Percentiles rank a stretch among this genome's conserved stretches.
Conservation (phyloP, 768 basidiomycete species). For the Suillus lakei region DNA sequence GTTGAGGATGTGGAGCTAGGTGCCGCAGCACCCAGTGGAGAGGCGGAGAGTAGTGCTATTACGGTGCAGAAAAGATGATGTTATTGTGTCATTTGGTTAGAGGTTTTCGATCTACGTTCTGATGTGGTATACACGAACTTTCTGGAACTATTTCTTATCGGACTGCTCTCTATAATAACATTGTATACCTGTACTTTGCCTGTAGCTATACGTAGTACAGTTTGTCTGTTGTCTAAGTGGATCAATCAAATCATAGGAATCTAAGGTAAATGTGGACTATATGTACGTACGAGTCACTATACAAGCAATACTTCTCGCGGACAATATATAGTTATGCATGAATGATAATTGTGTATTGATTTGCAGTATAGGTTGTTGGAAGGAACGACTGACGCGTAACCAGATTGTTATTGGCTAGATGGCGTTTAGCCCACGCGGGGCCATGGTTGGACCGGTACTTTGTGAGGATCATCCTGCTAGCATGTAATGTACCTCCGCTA, state of each 20-base stretch:
- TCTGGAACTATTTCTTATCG: background rate
- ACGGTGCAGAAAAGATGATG: background rate
- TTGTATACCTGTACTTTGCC: background rate
- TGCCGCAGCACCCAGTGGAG: background rate
- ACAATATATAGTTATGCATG: background rate
- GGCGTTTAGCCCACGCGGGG: too few relatives aligned
- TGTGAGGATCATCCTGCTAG: too few relatives aligned
- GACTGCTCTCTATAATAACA: background rate
- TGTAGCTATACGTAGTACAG: background rate
- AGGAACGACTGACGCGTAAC: background rate
- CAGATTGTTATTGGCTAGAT: background rate
- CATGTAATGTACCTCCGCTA: background rate
- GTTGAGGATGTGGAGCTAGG: slow-evolving; percentile 39
- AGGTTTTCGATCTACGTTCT: background rate
- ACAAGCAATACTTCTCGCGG: background rate
- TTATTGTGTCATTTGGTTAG: background rate
- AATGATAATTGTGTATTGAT: too few relatives aligned
- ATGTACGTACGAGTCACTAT: background rate
- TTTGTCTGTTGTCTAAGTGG: background rate
- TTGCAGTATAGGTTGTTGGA: background rate
- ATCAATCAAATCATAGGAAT: background rate
- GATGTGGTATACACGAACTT: slow-evolving; percentile 1
- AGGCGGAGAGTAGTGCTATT: background rate
- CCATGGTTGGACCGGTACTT: too few relatives aligned
- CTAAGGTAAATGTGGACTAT: background rate